These are phyloP conservation scores for Colletotrichum incanum DNA, from an alignment of 2,329 filamentous ascomycete genomes.

Conservation along the genomic window DNA sequence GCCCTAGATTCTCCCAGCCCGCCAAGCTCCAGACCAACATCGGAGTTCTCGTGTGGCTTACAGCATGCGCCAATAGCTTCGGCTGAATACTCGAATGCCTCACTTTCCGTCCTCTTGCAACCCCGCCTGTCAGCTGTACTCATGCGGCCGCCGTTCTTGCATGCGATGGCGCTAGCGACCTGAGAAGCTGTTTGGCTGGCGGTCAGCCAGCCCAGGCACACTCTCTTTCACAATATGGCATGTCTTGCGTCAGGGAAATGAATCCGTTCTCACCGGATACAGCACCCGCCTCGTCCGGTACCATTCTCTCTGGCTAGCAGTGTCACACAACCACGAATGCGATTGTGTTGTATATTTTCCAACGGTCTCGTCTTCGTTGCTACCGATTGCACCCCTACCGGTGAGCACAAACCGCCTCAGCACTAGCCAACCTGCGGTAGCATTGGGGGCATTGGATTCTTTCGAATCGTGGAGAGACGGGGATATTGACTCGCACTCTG, in stretches of 20 bases:
- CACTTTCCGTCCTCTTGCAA: slow-evolving; percentile 16
- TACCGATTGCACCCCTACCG: slow-evolving; percentile 15
- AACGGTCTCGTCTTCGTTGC: slow-evolving; percentile 17
- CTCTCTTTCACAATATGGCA: slow-evolving; percentile 7
- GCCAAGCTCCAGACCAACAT: slow-evolving; percentile 31
- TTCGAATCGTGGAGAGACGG: slow-evolving; percentile 38
- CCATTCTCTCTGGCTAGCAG: too few relatives aligned
- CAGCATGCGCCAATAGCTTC: slow-evolving; percentile 26
- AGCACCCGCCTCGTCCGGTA: slow-evolving; percentile 16
- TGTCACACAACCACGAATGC: slow-evolving; percentile 19
- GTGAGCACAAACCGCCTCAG: slow-evolving; percentile 31
- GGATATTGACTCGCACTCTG: slow-evolving; percentile 37
- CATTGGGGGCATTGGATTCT: slow-evolving; percentile 28
- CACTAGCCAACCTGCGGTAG: slow-evolving; percentile 21
- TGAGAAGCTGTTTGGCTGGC: not conserved
- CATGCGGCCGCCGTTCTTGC: slow-evolving; percentile 8
- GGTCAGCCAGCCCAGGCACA: slow-evolving; percentile 8
- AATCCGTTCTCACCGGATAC: slow-evolving; percentile 27
- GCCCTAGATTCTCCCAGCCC: not conserved
- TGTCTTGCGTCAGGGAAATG: slow-evolving; percentile 18
- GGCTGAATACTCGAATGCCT: slow-evolving; percentile 10
- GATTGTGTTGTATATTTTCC: not conserved
- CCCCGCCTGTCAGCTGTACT: not conserved
- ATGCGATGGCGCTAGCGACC: not conserved
- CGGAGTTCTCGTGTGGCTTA: slow-evolving; percentile 21